Evolutionary conservation across 495 filamentous ascomycete genomes (phyloP), one percentile per base, ranked within the genome.

Genomic region (Hypoxylon trugodes): DNA sequence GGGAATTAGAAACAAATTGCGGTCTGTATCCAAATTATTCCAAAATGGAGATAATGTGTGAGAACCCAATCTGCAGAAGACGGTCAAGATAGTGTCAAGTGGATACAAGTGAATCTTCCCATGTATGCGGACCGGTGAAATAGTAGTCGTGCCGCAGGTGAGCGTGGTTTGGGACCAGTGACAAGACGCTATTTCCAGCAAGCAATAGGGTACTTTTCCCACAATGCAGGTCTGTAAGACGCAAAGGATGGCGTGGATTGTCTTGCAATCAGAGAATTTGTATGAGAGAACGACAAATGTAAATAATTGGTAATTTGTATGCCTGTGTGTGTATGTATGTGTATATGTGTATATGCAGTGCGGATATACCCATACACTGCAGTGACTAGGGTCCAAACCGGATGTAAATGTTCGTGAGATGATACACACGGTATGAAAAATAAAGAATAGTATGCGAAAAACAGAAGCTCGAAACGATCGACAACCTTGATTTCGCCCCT

Each of bases 11-110:
- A 61, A n/a, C 50, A 61, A 67, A 58, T 67, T 67, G 64, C 64
- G 64, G 64, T 67, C 64, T 67, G 58, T 42, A 32, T 54, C 28
- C 40, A 41, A 67, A 48, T 58, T 57, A 49, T 58, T 57, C 51
- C 58, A 46, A 47, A 48, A 61, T 57, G 41, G 43, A 50, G 38
- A 45, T 46, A 54, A 58, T 61, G 56, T 46, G 22, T 67, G 53
- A 57, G 51, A 58, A 65, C 38, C 42, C 47, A 53, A 48, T 58
- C 53, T 57, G 61, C 61, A 48, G 38, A 35, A 35, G 26, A 25
- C 15, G 50, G 42, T 30, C 43, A 57, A 41, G 51, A 53, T 28
- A 32, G 45, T 36, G 51, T 25, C 13, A 35, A n/a, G 63, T 66
- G 63, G 57, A 61, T 55, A 61, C 51, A 47, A 38, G 40, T 26